Evolutionary conservation across 148 eudicot species (phyloP).

Genomic region (Fagopyrum esculentum): DNA sequence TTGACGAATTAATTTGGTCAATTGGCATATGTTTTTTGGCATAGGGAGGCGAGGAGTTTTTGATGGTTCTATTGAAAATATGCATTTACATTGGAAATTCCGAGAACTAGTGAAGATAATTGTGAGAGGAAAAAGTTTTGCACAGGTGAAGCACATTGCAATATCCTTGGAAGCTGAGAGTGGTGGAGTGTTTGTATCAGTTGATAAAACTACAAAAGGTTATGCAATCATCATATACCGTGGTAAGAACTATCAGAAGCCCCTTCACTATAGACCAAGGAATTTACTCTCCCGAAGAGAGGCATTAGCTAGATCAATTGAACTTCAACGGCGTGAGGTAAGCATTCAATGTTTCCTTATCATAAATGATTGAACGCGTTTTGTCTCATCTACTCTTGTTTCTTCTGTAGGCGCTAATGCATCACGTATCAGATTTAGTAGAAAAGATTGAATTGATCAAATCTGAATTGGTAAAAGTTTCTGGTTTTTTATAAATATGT

Average conservation of each 20-base stretch:
- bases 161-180: conserved; percentile 81
- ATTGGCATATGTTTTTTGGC: conserved; percentile 10
- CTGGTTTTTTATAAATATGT: not conserved
- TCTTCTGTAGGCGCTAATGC: conserved; percentile 9
- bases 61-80: conserved; percentile 79
- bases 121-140: conserved; percentile 49
- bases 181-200: conserved; percentile 68
- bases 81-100: conserved; percentile 89
- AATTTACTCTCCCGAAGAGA: conserved; percentile 74
- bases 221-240: conserved; percentile 70
- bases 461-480: conserved; percentile 9
- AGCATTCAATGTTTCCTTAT: not conserved
- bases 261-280: conserved; percentile 45
- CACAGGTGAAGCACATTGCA: conserved; percentile 77
- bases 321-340: conserved; percentile 29
- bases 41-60: conserved; percentile 76
- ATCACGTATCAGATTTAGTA: not conserved
- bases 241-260: conserved; percentile 86
- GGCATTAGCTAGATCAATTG: conserved; percentile 91
- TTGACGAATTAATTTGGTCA: conserved; percentile 5
- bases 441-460: conserved; percentile 13
- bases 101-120: conserved; percentile 80
- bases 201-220: conserved; percentile 76
- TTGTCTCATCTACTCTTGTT: not conserved
- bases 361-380: not conserved